Percentiles rank a stretch among this genome's conserved stretches.
Evolutionary conservation across 2,329 filamentous ascomycete genomes (phyloP).

Genomic region (Epichloe glyceriae): DNA sequence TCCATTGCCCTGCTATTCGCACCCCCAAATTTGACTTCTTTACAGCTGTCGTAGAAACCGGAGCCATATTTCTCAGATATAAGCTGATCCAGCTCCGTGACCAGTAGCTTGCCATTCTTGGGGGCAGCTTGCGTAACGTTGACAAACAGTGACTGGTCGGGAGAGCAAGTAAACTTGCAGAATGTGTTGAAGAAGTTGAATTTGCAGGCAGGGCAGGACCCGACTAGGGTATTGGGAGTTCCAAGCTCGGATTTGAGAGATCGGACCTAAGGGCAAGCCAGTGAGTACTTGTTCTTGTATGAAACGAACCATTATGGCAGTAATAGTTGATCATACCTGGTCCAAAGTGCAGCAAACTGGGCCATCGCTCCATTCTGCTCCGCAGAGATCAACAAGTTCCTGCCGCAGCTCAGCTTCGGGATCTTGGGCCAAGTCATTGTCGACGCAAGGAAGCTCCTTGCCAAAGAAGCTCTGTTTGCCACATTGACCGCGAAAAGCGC

Average conservation of each 20-base stretch:
- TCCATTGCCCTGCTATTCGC: constrained; percentile 91
- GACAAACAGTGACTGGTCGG: constrained; percentile 88
- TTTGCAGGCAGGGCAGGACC: constrained; percentile 91
- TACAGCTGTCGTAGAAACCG: constrained; percentile 93
- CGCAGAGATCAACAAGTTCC: constrained; percentile 75
- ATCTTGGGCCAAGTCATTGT: constrained; percentile 70
- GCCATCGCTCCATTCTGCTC: constrained; percentile 70
- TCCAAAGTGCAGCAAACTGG: constrained; percentile 74
- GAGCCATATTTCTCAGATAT: constrained; percentile 72
- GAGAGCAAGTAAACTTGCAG: constrained; percentile 96
- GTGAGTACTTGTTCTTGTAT: neutral
- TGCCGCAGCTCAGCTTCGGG: constrained; percentile 60
- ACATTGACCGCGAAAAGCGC: constrained; percentile 82
- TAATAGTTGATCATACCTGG: constrained; percentile 42
- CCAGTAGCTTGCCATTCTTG: constrained; percentile 48
- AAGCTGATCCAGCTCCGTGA: constrained; percentile 82
- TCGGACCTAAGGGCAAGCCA: constrained; percentile 43
- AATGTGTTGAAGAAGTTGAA: constrained; percentile 98
- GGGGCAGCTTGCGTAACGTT: constrained; percentile 69
- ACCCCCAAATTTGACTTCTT: constrained; percentile 95
- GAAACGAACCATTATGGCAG: constrained; percentile 4
- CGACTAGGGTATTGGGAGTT: constrained; percentile 77
- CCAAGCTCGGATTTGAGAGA: constrained; percentile 73
- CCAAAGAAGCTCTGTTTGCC: constrained; percentile 86
- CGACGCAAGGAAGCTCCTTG: constrained; percentile 78